Conservation (phyloP, 192 early-diverging fungal species). For the Coemansia furcata region DNA sequence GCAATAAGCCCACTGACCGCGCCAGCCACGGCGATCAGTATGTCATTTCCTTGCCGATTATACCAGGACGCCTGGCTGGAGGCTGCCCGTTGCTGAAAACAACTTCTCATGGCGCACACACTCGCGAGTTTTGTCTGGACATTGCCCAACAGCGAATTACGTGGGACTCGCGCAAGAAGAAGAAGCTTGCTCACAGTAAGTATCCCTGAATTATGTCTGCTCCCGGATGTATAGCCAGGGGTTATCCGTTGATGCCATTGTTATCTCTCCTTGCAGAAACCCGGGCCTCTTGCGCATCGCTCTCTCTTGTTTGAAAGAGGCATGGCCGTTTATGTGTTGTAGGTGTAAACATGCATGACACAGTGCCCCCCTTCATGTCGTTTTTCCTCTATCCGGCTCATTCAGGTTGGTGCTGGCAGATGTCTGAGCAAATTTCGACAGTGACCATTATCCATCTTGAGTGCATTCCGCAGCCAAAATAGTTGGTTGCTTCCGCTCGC, state of each 20-base stretch:
- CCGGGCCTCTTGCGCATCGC: neutral
- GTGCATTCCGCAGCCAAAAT: neutral
- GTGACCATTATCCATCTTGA: neutral
- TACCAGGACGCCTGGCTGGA: conserved; percentile 38
- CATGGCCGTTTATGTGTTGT: neutral
- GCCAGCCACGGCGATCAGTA: conserved; percentile 11
- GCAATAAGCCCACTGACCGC: neutral
- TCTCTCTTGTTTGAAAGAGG: neutral
- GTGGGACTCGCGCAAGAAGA: conserved; percentile 54
- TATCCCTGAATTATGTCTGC: conserved; percentile 1
- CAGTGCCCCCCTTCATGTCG: neutral
- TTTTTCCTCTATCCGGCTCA: neutral
- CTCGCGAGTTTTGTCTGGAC: conserved; percentile 51
- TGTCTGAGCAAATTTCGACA: neutral
- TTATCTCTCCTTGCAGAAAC: neutral
- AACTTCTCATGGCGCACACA: conserved; percentile 37
- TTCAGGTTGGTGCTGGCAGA: neutral
- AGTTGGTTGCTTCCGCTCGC: neutral
- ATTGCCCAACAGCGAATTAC: conserved; percentile 54
- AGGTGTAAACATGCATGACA: conserved; percentile 1
- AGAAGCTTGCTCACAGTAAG: conserved; percentile 54
- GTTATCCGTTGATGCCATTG: conserved; percentile 2
- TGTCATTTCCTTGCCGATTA: conserved; percentile 18
- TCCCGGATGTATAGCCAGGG: neutral
- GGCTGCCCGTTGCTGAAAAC: conserved; percentile 51